Conservation (phyloP, 2,329 filamentous ascomycete genomes). For the Aspergillus viridinutans region DNA sequence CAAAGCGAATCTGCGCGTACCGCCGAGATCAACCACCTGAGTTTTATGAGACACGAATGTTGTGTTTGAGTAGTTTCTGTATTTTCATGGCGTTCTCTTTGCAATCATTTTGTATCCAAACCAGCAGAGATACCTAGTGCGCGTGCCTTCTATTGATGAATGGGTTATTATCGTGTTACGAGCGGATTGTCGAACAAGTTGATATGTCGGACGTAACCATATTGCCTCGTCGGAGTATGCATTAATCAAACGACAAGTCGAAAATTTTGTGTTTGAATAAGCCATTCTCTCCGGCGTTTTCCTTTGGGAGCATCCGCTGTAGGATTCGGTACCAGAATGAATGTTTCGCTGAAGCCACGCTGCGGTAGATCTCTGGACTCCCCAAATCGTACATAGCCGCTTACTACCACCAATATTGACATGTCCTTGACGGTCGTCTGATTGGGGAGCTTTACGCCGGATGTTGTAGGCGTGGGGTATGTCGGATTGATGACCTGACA, state of each 20-base stretch:
- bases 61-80: not conserved
- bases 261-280: constrained; percentile 71
- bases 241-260: constrained; percentile 47
- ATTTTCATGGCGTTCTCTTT: not conserved
- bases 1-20: constrained; percentile 60
- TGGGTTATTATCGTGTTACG: not conserved
- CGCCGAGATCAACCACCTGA: constrained; percentile 21
- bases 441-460: constrained; percentile 34
- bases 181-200: not conserved
- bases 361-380: constrained; percentile 57
- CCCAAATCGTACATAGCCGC: constrained; percentile 67
- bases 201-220: not conserved
- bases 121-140: not conserved
- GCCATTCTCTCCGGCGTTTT: constrained; percentile 55
- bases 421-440: constrained; percentile 54
- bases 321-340: constrained; percentile 72
- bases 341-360: constrained; percentile 72
- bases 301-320: constrained; percentile 51
- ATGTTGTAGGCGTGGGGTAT: constrained; percentile 53
- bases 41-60: not conserved
- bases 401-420: constrained; percentile 68
- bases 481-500: constrained; percentile 71
- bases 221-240: not conserved
- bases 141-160: not conserved
- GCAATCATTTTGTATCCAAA: not conserved